phyloP scores from a whole-genome alignment of 768 basidiomycete genomes.

The Hericium erinaceus region DNA sequence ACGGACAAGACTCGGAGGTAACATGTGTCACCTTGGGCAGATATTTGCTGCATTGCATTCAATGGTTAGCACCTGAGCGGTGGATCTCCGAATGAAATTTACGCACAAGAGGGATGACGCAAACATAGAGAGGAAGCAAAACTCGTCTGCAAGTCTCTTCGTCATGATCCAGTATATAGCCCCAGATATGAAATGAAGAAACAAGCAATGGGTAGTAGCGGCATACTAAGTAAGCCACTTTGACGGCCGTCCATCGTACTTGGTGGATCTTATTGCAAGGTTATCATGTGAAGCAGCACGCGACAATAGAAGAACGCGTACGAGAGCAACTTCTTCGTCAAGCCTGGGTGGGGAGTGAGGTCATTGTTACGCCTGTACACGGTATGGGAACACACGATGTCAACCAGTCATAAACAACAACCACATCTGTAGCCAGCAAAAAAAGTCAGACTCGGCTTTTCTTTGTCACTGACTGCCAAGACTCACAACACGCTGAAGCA shows the following conservation, averaged over 20 bases:
- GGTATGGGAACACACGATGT: constrained; percentile 6
- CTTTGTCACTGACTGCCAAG: background rate
- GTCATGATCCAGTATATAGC: background rate
- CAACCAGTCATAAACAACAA: constrained; percentile 14
- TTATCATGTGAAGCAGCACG: background rate
- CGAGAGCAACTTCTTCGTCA: background rate
- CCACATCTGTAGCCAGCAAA: background rate
- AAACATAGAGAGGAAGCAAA: background rate
- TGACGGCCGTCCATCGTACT: background rate
- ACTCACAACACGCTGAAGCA: background rate
- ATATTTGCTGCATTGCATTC: background rate
- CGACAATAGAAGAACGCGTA: background rate
- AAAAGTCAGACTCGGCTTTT: background rate
- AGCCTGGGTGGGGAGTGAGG: background rate
- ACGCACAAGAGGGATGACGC: background rate
- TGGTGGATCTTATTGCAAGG: background rate
- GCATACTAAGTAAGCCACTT: background rate
- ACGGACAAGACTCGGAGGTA: background rate
- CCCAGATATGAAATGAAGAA: background rate
- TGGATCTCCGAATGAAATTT: background rate
- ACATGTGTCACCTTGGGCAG: background rate
- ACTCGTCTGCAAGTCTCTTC: background rate
- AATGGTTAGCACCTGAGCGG: background rate
- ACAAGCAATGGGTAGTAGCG: background rate
- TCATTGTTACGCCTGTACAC: too few relatives aligned